Evolutionary conservation across 768 basidiomycete species (phyloP).

Genomic region (Russula earlei): DNA sequence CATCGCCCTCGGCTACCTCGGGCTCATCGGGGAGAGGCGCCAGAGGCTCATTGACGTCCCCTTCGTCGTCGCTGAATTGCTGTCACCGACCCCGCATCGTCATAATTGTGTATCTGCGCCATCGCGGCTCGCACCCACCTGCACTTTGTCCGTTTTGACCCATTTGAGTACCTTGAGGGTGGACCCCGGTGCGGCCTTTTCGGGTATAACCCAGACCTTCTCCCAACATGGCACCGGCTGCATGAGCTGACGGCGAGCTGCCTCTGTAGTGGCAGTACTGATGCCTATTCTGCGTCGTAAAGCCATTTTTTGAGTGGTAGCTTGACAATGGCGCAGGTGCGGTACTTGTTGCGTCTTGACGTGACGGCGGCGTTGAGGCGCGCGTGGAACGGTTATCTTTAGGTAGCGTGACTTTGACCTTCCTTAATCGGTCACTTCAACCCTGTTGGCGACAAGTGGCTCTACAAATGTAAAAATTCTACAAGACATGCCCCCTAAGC

Average conservation of each 20-base stretch:
- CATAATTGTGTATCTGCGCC: background rate
- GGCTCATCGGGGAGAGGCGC: conserved; percentile 72
- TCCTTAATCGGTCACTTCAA: background rate
- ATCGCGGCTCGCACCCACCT: conserved; percentile 36
- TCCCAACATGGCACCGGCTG: conserved; percentile 86
- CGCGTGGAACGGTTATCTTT: too few species aligned
- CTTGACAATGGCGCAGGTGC: background rate
- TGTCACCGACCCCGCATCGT: conserved; percentile 26
- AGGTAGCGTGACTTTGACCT: too few species aligned
- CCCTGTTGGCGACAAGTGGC: background rate
- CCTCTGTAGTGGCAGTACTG: conserved; percentile 67
- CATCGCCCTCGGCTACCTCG: conserved; percentile 66
- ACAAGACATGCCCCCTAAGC: background rate
- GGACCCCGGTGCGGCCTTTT: conserved; percentile 44
- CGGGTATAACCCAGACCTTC: conserved; percentile 59
- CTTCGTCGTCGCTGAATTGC: conserved; percentile 88
- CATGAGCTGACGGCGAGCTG: conserved; percentile 77
- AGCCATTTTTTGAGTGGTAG: conserved; percentile 38
- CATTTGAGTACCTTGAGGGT: conserved; percentile 63
- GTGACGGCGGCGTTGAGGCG: too few species aligned
- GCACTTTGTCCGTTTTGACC: conserved; percentile 71
- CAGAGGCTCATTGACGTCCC: conserved; percentile 67
- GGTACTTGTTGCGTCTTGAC: background rate
- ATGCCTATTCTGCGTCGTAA: conserved; percentile 71
- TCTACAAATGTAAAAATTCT: background rate